These are phyloP conservation scores for Pythium oligandrum DNA, from an alignment of 352 stramenopile genomes.

Conservation along the genomic window DNA sequence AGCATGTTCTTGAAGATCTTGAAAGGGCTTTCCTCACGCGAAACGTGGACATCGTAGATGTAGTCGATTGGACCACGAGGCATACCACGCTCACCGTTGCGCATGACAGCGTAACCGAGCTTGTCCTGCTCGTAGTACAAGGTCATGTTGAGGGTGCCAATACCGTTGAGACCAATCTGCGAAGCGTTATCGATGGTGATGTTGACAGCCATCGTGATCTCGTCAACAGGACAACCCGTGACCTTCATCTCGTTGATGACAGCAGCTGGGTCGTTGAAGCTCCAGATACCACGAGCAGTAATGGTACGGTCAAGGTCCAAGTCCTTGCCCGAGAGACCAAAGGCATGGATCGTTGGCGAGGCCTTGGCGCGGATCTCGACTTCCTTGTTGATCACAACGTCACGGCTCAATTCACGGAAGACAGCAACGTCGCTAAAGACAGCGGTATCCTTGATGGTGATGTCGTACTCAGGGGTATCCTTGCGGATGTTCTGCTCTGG, in stretches of 20 bases:
- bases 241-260: conserved; percentile 55
- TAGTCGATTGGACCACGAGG: conserved; percentile 36
- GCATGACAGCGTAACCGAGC: conserved; percentile 53
- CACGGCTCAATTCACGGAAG: conserved; percentile 39
- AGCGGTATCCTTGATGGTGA: conserved; percentile 32
- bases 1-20: conserved; percentile 43
- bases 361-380: conserved; percentile 35
- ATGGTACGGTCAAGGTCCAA: conserved; percentile 45
- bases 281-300: conserved; percentile 39
- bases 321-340: conserved; percentile 46
- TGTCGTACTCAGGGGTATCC: conserved; percentile 44
- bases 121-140: conserved; percentile 63
- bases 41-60: conserved; percentile 25
- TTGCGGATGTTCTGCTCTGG: conserved; percentile 48
- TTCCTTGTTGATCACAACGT: conserved; percentile 27
- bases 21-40: not conserved
- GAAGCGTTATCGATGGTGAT: conserved; percentile 48
- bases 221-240: conserved; percentile 30
- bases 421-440: conserved; percentile 32
- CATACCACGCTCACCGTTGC: conserved; percentile 17
- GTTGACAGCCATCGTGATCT: conserved; percentile 57
- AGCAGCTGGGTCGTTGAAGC: conserved; percentile 41
- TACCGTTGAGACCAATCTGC: conserved; percentile 43
- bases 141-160: conserved; percentile 64
- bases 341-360: conserved; percentile 34